Conservation (phyloP, 768 basidiomycete species). For the Rubroboletus satanas region DNA sequence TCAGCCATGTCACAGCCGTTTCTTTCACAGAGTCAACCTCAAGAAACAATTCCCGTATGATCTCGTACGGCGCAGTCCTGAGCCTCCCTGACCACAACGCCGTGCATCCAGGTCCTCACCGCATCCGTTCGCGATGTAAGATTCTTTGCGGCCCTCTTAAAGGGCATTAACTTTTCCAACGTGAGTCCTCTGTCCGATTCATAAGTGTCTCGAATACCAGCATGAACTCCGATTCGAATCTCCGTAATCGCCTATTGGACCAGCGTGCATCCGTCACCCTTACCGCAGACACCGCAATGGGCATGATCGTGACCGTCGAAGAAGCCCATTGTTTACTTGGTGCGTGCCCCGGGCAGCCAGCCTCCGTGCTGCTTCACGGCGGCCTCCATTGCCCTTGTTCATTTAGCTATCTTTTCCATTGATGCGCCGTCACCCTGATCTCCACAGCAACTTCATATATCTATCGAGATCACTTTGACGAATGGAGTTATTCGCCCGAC, state of each 20-base stretch:
- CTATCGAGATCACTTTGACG: constrained; percentile 72
- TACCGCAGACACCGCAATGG: constrained; percentile 61
- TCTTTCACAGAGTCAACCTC: constrained; percentile 18
- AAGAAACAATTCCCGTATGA: constrained; percentile 24
- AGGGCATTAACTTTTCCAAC: constrained; percentile 77
- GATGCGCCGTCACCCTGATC: not conserved
- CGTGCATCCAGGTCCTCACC: constrained; percentile 46
- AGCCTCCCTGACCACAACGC: constrained; percentile 2
- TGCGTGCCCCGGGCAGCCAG: constrained; percentile 31
- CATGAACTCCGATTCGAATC: constrained; percentile 5
- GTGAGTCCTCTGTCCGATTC: constrained; percentile 42
- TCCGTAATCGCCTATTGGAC: constrained; percentile 6
- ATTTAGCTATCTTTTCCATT: not conserved
- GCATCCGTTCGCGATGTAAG: constrained; percentile 80
- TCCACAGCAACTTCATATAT: constrained; percentile 80
- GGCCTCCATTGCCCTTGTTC: not conserved
- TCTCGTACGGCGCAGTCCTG: not conserved
- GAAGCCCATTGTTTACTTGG: constrained; percentile 81
- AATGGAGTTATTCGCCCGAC: constrained; percentile 62
- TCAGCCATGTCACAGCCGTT: constrained; percentile 19
- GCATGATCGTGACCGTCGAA: constrained; percentile 78
- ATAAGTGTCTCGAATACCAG: not conserved
- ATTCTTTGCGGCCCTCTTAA: constrained; percentile 71
- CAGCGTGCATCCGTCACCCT: constrained; percentile 76
- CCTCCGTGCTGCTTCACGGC: constrained; percentile 2